These are phyloP conservation scores for Nosema muscidifuracis DNA, from an alignment of 371 early-diverging fungal genomes.

Conservation along the genomic window DNA sequence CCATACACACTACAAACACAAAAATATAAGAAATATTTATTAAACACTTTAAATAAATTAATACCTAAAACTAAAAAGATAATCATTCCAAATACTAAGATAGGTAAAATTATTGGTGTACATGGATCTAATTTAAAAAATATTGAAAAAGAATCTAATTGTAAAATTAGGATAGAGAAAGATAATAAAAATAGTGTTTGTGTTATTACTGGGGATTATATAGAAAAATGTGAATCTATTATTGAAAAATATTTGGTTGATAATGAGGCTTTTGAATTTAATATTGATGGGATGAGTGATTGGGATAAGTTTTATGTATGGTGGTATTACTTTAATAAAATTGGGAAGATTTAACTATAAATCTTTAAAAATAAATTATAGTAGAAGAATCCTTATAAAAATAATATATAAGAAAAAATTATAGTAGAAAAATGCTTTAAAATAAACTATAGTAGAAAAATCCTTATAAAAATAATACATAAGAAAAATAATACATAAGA, in stretches of 20 bases:
- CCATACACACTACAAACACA: not conserved
- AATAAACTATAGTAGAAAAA: too few species aligned
- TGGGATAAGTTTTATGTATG: constrained; percentile 32
- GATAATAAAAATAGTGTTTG: not conserved
- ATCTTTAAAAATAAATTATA: too few species aligned
- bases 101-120: not conserved
- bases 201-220: not conserved
- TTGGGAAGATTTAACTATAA: too few species aligned
- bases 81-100: not conserved
- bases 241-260: not conserved
- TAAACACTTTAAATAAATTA: not conserved
- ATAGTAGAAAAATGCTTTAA: too few species aligned
- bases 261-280: not conserved
- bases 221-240: not conserved
- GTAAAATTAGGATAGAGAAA: not conserved
- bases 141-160: not conserved
- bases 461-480: too few species aligned
- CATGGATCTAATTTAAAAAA: not conserved
- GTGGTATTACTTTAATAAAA: constrained; percentile 28
- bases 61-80: not conserved
- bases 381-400: too few species aligned
- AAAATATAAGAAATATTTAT: not conserved
- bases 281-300: not conserved
- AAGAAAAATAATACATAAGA: too few species aligned
- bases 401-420: too few species aligned